A percentile compares a stretch with the other conserved stretches of the same genome.
These are phyloP conservation scores for Darksidea phi DNA, from an alignment of 495 filamentous ascomycete genomes.

Conservation along the genomic window DNA sequence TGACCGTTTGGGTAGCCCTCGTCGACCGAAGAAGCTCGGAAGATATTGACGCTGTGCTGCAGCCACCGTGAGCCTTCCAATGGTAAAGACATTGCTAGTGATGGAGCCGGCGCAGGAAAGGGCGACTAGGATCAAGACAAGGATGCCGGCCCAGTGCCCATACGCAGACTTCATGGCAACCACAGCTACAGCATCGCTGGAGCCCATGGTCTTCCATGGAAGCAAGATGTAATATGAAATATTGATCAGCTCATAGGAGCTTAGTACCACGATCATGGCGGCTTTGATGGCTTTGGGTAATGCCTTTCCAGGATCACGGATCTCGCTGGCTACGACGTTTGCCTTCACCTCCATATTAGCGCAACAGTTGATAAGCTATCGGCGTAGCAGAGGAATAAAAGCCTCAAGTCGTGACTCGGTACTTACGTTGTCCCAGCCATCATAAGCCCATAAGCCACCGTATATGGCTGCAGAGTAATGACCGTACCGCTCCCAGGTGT, in stretches of 20 bases:
- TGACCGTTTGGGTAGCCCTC: conserved; percentile 4
- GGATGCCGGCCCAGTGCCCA: conserved; percentile 16
- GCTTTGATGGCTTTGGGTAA: conserved; percentile 39
- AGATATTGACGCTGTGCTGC: conserved; percentile 28
- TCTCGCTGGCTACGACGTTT: conserved; percentile 42
- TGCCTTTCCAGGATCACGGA: conserved; percentile 35
- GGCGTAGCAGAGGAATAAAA: not conserved
- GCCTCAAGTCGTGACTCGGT: not conserved
- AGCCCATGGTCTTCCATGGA: conserved; percentile 27
- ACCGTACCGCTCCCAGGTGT: conserved; percentile 22
- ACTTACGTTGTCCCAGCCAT: conserved; percentile 42
- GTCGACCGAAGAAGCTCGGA: conserved; percentile 12
- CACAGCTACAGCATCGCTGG: conserved; percentile 25
- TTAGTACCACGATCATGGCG: conserved; percentile 40
- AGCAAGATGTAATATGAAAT: conserved; percentile 29
- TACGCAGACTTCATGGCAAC: conserved; percentile 15
- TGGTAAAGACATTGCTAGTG: conserved; percentile 28
- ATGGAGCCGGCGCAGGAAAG: conserved; percentile 30
- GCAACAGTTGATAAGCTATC: not conserved
- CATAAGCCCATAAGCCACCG: conserved; percentile 36
- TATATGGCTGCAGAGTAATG: conserved; percentile 30
- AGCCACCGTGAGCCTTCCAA: conserved; percentile 23
- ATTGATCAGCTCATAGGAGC: conserved; percentile 36
- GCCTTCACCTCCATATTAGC: conserved; percentile 28
- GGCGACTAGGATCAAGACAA: conserved; percentile 28